Conservation (phyloP, 306 rosid species). For the Purshia tridentata region DNA sequence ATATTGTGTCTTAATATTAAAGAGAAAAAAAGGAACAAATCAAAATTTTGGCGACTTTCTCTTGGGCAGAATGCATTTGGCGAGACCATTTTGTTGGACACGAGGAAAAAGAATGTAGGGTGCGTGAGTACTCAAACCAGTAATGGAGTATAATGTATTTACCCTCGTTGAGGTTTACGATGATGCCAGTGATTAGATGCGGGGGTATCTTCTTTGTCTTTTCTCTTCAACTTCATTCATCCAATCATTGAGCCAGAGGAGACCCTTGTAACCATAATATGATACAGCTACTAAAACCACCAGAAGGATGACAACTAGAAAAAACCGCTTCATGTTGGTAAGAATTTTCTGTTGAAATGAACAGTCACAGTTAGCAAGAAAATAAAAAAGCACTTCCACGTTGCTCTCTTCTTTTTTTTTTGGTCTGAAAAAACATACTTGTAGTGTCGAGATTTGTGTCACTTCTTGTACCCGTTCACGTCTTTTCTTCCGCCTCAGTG, state of each 20-base stretch:
- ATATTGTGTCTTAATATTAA: background rate
- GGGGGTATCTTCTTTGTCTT: constrained; percentile 47
- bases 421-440: constrained; percentile 53
- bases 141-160: background rate
- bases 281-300: constrained; percentile 45
- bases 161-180: background rate
- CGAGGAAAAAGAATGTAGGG: background rate
- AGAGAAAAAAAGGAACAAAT: background rate
- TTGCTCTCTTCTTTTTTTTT: no score
- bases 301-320: constrained; percentile 40
- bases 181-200: constrained; percentile 29
- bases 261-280: constrained; percentile 61
- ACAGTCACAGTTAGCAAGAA: constrained; percentile 23
- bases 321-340: constrained; percentile 45
- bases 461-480: constrained; percentile 48
- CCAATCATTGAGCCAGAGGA: constrained; percentile 75
- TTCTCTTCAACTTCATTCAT: constrained; percentile 80
- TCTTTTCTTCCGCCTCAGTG: constrained; percentile 61
- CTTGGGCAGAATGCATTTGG: background rate
- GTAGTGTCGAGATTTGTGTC: constrained; percentile 55
- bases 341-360: constrained; percentile 53
- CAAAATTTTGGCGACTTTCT: background rate
- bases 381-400: constrained; percentile 1
- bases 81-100: background rate
- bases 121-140: background rate